Evolutionary conservation across 768 basidiomycete species (phyloP).

Genomic region (Naematelia aurantialba): DNA sequence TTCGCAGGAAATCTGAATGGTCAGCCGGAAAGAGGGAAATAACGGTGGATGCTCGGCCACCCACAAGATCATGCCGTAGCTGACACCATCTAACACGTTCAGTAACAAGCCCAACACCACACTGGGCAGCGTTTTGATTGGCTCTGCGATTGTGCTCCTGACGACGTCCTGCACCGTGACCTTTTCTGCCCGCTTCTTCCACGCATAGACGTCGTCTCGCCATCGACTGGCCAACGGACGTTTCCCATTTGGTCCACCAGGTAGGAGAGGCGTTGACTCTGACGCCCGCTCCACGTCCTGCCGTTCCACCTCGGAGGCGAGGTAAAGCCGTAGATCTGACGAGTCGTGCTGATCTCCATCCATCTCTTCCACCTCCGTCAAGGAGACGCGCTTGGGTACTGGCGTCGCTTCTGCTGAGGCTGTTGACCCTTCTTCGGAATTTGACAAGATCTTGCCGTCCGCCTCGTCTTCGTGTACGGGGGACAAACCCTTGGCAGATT

Average conservation of each 20-base stretch:
- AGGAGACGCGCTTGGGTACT: background rate
- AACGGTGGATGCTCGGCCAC: slow-evolving; percentile 10
- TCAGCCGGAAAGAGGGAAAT: slow-evolving; percentile 40
- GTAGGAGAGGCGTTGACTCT: slow-evolving; percentile 32
- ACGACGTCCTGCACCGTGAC: slow-evolving; percentile 37
- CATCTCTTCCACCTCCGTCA: background rate
- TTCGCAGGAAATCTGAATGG: slow-evolving; percentile 75
- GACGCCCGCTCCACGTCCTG: slow-evolving; percentile 18
- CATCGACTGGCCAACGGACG: background rate
- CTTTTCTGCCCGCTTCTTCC: slow-evolving; percentile 26
- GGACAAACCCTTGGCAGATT: background rate
- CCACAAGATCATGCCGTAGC: slow-evolving; percentile 74
- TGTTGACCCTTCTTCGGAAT: background rate
- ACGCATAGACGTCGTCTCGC: slow-evolving; percentile 3
- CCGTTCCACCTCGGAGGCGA: slow-evolving; percentile 22
- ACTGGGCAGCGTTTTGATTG: slow-evolving; percentile 61
- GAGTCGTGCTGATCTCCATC: slow-evolving; percentile 15
- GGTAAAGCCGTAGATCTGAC: slow-evolving; percentile 26
- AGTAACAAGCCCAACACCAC: slow-evolving; percentile 77
- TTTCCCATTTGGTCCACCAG: slow-evolving; percentile 2
- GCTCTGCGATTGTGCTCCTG: slow-evolving; percentile 34
- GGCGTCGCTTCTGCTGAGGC: background rate
- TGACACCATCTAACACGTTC: slow-evolving; percentile 90
- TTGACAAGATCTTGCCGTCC: background rate
- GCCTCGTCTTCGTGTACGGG: background rate